A percentile compares a stretch with the other conserved stretches of the same genome.
phyloP scores from a whole-genome alignment of 1,139 yeast genomes.

The Sugiyamaella japonica region DNA sequence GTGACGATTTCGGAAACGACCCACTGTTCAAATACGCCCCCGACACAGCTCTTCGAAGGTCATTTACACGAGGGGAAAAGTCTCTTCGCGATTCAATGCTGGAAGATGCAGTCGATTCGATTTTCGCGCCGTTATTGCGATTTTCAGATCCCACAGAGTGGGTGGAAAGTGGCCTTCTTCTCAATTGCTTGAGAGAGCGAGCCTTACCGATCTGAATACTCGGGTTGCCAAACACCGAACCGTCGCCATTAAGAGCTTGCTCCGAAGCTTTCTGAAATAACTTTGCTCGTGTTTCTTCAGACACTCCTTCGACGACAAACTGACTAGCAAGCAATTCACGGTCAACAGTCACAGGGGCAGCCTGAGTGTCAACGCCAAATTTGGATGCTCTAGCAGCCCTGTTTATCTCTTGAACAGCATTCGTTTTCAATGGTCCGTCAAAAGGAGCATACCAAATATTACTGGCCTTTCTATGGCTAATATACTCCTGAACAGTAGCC shows the following conservation, averaged over 20 bases:
- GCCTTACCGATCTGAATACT: slow-evolving; percentile 24
- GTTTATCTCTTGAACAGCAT: background rate
- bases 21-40: slow-evolving; percentile 22
- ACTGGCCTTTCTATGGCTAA: slow-evolving; percentile 25
- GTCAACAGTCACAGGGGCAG: slow-evolving; percentile 14
- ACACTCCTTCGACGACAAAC: slow-evolving; percentile 13
- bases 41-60: slow-evolving; percentile 32
- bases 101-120: background rate
- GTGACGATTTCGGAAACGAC: background rate
- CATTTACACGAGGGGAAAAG: slow-evolving; percentile 30
- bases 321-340: slow-evolving; percentile 14
- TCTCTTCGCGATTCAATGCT: slow-evolving; percentile 22
- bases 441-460: slow-evolving; percentile 27
- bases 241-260: slow-evolving; percentile 1
- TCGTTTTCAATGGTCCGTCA: slow-evolving; percentile 20
- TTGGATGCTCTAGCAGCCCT: slow-evolving; percentile 14
- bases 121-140: background rate
- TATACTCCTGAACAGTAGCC: slow-evolving; percentile 20
- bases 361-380: background rate
- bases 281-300: slow-evolving; percentile 15
- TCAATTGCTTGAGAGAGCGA: slow-evolving; percentile 28
- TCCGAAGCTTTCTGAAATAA: background rate
- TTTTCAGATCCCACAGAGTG: background rate
- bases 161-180: slow-evolving; percentile 7
- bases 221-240: background rate